phyloP scores from a whole-genome alignment of 352 stramenopile species.

The Globisporangium iwayamae region DNA sequence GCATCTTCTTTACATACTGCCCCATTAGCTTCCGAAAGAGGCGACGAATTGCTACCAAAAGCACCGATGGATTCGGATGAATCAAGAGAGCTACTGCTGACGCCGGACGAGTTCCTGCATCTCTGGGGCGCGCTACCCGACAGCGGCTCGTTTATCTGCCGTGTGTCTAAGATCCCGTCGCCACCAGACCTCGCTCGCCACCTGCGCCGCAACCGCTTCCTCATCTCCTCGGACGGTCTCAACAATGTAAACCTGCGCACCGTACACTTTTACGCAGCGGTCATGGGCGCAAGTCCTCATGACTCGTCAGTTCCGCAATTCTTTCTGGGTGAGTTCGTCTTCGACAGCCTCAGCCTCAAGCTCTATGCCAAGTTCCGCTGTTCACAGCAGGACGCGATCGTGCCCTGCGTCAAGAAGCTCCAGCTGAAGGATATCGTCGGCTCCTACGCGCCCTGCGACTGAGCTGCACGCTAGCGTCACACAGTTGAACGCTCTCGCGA shows the following conservation, averaged over 20 bases:
- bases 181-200: slow-evolving; percentile 36
- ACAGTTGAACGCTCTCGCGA: too few species aligned
- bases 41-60: too few species aligned
- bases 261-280: slow-evolving; percentile 52
- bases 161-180: slow-evolving; percentile 49
- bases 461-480: slow-evolving; percentile 1
- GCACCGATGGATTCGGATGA: neutral
- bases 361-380: slow-evolving; percentile 64
- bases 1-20: neutral
- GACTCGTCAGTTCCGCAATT: slow-evolving; percentile 15
- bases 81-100: slow-evolving; percentile 14
- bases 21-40: neutral
- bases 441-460: slow-evolving; percentile 57
- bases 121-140: slow-evolving; percentile 51
- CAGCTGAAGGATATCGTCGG: slow-evolving; percentile 77
- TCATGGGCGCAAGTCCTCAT: neutral
- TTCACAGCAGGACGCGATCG: slow-evolving; percentile 44
- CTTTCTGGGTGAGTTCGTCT: slow-evolving; percentile 67
- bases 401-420: slow-evolving; percentile 63
- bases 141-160: slow-evolving; percentile 60
- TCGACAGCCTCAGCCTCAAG: slow-evolving; percentile 69
- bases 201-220: slow-evolving; percentile 46
- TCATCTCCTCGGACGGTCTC: slow-evolving; percentile 45
- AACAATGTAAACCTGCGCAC: slow-evolving; percentile 34
- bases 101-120: slow-evolving; percentile 35